phyloP scores from a whole-genome alignment of 352 stramenopile species.

The Blastocystis sp. region DNA sequence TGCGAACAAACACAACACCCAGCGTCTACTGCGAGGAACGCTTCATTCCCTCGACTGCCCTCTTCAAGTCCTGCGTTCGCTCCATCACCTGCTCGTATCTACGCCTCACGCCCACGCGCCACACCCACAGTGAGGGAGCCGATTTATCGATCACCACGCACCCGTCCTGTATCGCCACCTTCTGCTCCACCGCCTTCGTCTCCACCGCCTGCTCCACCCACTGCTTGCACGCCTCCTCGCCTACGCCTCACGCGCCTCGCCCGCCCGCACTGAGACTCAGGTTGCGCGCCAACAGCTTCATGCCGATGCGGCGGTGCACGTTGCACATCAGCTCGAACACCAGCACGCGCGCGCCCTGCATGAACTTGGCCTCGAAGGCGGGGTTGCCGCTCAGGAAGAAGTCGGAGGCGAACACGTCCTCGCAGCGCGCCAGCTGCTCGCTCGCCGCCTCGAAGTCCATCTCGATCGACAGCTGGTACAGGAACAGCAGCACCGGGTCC shows the following conservation, averaged over 20 bases:
- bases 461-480: not conserved
- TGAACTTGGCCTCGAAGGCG: not conserved
- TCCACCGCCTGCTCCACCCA: not conserved
- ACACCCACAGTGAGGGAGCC: not conserved
- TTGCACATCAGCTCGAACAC: conserved; percentile 8
- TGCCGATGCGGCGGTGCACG: not conserved
- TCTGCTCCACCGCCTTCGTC: not conserved
- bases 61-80: too few relatives aligned
- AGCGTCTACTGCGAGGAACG: too few relatives aligned
- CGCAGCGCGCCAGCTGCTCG: not conserved
- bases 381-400: not conserved
- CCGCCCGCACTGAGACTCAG: not conserved
- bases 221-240: not conserved
- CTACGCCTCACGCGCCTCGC: not conserved
- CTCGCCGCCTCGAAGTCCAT: conserved; percentile 15
- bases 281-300: not conserved
- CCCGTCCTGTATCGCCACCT: not conserved
- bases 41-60: too few relatives aligned
- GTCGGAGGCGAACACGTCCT: conserved; percentile 11
- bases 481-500: not conserved
- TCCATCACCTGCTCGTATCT: conserved; percentile 51
- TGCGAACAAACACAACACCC: too few relatives aligned
- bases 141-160: conserved; percentile 17
- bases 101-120: not conserved
- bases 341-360: not conserved